phyloP scores from a whole-genome alignment of 139 green algal species.

The Chlorella vulgaris region DNA sequence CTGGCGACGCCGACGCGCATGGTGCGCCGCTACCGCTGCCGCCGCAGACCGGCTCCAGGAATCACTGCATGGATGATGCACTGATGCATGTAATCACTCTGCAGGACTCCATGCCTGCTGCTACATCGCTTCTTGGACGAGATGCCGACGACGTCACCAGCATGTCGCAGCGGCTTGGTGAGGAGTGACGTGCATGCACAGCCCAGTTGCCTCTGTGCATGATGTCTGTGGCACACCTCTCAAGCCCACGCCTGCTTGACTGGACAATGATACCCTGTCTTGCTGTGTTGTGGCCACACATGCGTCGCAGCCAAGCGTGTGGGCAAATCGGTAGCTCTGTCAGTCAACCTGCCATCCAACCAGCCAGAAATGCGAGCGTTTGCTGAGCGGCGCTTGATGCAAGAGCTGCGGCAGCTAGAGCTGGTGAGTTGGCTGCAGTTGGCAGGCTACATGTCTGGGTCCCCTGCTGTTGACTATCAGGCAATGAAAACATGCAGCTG shows the following conservation, averaged over 20 bases:
- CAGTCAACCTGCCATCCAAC: slow-evolving; percentile 28
- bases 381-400: slow-evolving; percentile 33
- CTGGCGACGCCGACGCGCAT: slow-evolving; percentile 33
- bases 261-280: no score
- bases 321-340: slow-evolving; percentile 12
- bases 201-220: background rate
- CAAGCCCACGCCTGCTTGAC: background rate
- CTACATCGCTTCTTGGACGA: slow-evolving; percentile 20
- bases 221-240: background rate
- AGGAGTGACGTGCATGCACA: background rate
- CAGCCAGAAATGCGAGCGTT: slow-evolving; percentile 6
- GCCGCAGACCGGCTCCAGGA: no score
- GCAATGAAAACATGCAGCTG: background rate
- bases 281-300: background rate
- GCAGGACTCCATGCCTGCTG: slow-evolving; percentile 21
- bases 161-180: slow-evolving; percentile 39
- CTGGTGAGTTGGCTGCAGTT: slow-evolving; percentile 1
- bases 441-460: no score
- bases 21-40: background rate
- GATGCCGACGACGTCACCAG: slow-evolving; percentile 10
- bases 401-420: slow-evolving; percentile 27
- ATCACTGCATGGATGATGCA: background rate
- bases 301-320: slow-evolving; percentile 9
- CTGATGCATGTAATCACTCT: background rate
- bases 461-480: no score